These are phyloP conservation scores for Populus alba DNA, from an alignment of 345 rosid species.

Conservation along the genomic window DNA sequence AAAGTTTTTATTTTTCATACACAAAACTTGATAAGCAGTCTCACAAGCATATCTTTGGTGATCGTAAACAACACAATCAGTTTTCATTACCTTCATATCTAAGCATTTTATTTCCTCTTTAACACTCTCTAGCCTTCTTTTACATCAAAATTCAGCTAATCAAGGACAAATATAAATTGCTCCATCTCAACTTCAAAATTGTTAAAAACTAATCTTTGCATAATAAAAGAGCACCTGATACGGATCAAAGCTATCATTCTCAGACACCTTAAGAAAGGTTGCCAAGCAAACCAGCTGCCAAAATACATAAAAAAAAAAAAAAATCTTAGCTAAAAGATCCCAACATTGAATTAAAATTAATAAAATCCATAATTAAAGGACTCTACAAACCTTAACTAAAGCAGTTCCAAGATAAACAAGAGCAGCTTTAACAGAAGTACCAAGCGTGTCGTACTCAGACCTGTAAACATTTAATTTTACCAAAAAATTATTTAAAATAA, in stretches of 20 bases:
- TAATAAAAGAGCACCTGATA: slow-evolving; percentile 59
- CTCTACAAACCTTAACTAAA: slow-evolving; percentile 66
- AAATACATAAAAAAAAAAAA: neutral
- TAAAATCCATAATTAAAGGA: neutral
- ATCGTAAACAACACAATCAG: neutral
- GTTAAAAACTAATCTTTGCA: neutral
- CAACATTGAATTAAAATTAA: neutral
- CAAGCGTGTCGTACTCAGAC: slow-evolving; percentile 96
- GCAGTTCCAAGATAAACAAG: slow-evolving; percentile 91
- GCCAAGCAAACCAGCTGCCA: slow-evolving; percentile 95
- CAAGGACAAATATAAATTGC: neutral
- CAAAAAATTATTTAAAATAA: neutral
- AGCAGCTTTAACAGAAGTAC: slow-evolving; percentile 83
- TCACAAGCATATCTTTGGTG: neutral
- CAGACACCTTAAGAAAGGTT: slow-evolving; percentile 87
- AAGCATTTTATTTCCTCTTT: neutral
- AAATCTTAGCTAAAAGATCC: neutral
- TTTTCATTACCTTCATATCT: neutral
- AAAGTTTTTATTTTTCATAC: neutral
- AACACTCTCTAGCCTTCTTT: neutral
- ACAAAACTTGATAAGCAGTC: neutral
- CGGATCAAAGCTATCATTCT: slow-evolving; percentile 80
- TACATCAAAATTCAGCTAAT: neutral
- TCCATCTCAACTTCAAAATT: slow-evolving; percentile 4
- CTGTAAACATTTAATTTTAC: slow-evolving; percentile 33